A percentile compares a stretch with the other conserved stretches of the same genome.
Conservation (phyloP, 345 rosid genomes). For the Salix koriyanagi region DNA sequence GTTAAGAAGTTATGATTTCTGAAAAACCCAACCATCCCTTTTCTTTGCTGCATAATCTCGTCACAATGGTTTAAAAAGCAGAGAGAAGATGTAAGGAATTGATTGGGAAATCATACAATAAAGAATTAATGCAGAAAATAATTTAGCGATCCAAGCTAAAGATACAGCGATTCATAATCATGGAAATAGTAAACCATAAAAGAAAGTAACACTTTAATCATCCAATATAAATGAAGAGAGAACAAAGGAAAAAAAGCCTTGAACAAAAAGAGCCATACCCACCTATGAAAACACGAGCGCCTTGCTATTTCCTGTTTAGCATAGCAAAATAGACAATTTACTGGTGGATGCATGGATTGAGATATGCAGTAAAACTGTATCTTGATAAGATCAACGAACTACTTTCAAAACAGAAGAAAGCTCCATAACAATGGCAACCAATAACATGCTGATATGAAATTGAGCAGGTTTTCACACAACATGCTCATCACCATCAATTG, state of each 20-base stretch:
- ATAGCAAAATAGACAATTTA: neutral
- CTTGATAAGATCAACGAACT: neutral
- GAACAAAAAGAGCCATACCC: neutral
- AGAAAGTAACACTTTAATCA: neutral
- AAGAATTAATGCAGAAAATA: neutral
- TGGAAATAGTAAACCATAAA: neutral
- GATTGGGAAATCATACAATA: neutral
- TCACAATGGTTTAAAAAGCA: neutral
- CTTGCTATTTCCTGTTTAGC: neutral
- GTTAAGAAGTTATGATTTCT: neutral
- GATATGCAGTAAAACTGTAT: neutral
- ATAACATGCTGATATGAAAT: neutral
- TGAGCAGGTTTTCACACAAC: neutral
- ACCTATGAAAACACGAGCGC: neutral
- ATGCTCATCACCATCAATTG: neutral
- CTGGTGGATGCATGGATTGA: neutral
- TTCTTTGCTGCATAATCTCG: neutral
- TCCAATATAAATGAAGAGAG: neutral
- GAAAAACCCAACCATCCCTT: neutral
- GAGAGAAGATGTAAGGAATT: neutral
- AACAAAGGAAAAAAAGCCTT: neutral
- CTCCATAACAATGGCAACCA: neutral
- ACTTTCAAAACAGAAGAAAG: neutral
- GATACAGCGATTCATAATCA: neutral
- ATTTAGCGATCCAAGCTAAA: neutral